Evolutionary conservation across 805 yeast species (phyloP), one percentile per base, ranked within the genome.

Genomic region (Yarrowia porcina): DNA sequence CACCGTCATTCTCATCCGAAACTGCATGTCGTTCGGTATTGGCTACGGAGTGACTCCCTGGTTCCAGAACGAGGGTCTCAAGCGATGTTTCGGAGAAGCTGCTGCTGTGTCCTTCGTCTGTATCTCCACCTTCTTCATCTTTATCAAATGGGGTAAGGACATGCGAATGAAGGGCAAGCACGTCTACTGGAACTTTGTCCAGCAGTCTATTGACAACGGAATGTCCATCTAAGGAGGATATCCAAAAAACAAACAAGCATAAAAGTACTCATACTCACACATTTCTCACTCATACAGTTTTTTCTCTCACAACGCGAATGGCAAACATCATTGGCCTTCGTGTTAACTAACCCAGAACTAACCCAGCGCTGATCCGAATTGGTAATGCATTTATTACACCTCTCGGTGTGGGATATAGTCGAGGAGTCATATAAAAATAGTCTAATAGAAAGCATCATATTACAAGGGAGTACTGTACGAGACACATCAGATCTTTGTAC

Each of bases 1-100:
- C 42, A 77, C 79, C 35, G 80, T 79, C 28, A 75, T 81, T 54
- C 63, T 81, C 32, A 79, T 82, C 59, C 75, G 84, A 69, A 81
- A 81, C 68, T 69, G 76, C 36, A 79, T 81, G 81, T 67, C 67
- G 4, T 82, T 81, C 67, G 83, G 79, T 3, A 75, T 80, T 71
- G 77, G 77, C 64, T 82, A 81, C 64, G 84, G 82, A 23, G 75
- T 82, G 60, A 81, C 83, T 3, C 80, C 82, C 25, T 82, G 82
- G 79, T 73, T 80, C 28, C 69, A 66, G 5, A 78, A 79, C 66
- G 69, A 76, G 61, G 84, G 84, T 2, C 71, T 74, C 65, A 80
- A 80, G 66, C 75, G 79, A 65, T 75, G 80, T 30, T 82, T 80
- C 25, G 60, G 60, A 9, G 45, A 54, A 18, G 60, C 60, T 8